Evolutionary conservation across 192 early-diverging fungal species (phyloP).

Genomic region (Backusella australiensis): DNA sequence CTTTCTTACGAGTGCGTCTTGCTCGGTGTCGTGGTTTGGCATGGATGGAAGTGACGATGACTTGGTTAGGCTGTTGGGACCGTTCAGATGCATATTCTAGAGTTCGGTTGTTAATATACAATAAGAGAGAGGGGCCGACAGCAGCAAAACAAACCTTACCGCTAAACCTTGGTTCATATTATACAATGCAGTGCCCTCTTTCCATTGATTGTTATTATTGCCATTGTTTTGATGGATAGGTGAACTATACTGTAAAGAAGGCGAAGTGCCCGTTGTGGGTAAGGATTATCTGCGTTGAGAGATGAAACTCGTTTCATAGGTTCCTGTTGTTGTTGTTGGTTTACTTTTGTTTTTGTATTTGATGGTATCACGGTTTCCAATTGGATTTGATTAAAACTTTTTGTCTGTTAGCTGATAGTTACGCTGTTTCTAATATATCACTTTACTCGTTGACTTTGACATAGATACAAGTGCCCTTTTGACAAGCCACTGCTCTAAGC

Average conservation of each 20-base stretch:
- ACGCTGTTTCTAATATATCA: neutral
- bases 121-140: too few relatives aligned
- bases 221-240: neutral
- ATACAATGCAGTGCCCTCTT: conserved; percentile 9
- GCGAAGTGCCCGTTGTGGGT: neutral
- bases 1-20: conserved; percentile 61
- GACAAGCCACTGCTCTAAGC: neutral
- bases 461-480: neutral
- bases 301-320: neutral
- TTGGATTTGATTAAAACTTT: neutral
- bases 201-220: neutral
- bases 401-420: too few relatives aligned
- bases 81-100: neutral
- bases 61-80: neutral
- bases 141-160: neutral
- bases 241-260: neutral
- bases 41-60: conserved; percentile 4
- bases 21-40: conserved; percentile 16
- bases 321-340: neutral
- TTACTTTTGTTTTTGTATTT: neutral
- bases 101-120: neutral
- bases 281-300: conserved; percentile 15
- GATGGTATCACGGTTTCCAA: neutral
- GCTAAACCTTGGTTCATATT: conserved; percentile 11
- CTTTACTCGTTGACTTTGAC: neutral